Evolutionary conservation across 352 stramenopile genomes (phyloP).

Genomic region (Globisporangium barbulae): DNA sequence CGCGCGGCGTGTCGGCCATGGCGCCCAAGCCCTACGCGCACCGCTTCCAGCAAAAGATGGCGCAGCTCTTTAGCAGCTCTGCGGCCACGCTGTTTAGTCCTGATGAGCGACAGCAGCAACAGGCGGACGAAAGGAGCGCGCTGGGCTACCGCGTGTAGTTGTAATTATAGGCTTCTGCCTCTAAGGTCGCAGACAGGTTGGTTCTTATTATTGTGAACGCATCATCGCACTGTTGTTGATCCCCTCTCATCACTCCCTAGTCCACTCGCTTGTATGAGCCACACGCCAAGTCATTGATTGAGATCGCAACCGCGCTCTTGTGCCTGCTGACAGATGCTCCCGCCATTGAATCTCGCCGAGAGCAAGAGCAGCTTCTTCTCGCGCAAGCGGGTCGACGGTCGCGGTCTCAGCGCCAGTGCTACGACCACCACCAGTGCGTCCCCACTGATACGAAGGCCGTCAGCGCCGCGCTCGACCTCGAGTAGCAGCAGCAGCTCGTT

Average conservation of each 20-base stretch:
- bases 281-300: background rate
- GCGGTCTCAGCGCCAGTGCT: slow-evolving; percentile 12
- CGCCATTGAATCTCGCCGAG: slow-evolving; percentile 36
- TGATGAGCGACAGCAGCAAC: slow-evolving; percentile 1
- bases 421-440: background rate
- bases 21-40: slow-evolving; percentile 62
- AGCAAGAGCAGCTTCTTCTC: slow-evolving; percentile 37
- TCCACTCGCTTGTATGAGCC: background rate
- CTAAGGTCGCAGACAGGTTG: background rate
- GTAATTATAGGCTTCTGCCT: background rate
- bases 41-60: slow-evolving; percentile 85
- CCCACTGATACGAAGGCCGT: background rate
- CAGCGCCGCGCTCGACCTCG: background rate
- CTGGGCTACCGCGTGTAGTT: background rate
- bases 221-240: no score
- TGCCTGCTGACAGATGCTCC: slow-evolving; percentile 26
- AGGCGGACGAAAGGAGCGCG: background rate
- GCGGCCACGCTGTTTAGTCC: background rate
- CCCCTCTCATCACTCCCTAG: background rate
- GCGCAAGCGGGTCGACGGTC: slow-evolving; percentile 24
- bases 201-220: background rate
- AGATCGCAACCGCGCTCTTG: background rate
- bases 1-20: slow-evolving; percentile 73
- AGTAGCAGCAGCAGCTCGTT: background rate
- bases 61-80: slow-evolving; percentile 67